Conservation (phyloP, 306 rosid species). For the Casuarina cunninghamiana region DNA sequence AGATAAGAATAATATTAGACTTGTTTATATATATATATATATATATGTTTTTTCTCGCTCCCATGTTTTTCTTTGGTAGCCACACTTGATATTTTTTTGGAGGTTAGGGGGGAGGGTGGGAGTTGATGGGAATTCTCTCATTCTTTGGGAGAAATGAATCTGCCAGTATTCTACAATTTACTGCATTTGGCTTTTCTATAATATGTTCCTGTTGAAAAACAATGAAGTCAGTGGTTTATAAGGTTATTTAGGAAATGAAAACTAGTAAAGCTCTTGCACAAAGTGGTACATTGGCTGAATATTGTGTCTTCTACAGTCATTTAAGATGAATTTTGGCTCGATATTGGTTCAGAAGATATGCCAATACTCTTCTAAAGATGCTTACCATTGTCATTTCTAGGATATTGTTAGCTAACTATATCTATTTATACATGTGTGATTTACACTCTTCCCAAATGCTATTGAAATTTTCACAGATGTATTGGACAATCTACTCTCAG, state of each 20-base stretch:
- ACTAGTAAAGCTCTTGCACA: not conserved
- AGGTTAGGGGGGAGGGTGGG: not conserved
- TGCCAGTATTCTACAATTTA: not conserved
- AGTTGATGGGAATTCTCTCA: not conserved
- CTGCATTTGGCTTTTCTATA: not conserved
- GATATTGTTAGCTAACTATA: not conserved
- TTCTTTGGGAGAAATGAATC: not conserved
- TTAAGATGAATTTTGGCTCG: not conserved
- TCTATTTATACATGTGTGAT: not conserved
- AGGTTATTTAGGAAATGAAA: constrained; percentile 5
- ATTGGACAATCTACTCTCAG: not conserved
- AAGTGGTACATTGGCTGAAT: not conserved
- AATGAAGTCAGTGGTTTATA: not conserved
- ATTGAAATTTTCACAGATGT: not conserved
- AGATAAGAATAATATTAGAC: not conserved
- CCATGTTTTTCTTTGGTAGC: not conserved
- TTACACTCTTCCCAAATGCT: not conserved
- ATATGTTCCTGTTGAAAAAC: not conserved
- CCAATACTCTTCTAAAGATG: not conserved
- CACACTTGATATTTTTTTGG: not conserved
- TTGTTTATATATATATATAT: not conserved
- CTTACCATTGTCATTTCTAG: not conserved
- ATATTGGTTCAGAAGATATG: not conserved
- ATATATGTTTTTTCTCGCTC: not conserved
- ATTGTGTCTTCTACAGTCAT: not conserved